These are phyloP conservation scores for Lanmaoa rubissima DNA, from an alignment of 768 basidiomycete genomes.

Conservation along the genomic window DNA sequence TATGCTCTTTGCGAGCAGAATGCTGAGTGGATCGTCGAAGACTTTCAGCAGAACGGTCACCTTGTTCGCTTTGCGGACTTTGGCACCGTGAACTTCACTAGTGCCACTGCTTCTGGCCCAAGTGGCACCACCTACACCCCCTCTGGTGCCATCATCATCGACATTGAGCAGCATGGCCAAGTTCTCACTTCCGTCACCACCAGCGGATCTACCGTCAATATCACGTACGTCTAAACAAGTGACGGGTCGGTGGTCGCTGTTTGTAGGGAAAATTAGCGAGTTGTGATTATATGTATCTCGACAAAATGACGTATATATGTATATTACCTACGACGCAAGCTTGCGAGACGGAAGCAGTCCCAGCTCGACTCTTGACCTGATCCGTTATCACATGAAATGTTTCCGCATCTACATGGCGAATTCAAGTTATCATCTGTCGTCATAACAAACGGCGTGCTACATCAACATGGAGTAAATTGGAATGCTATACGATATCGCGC, in stretches of 20 bases:
- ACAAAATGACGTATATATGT: not conserved
- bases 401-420: not conserved
- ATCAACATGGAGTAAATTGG: not conserved
- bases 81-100: constrained; percentile 17
- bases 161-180: constrained; percentile 8
- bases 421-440: not conserved
- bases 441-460: not conserved
- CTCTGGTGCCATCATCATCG: constrained; percentile 6
- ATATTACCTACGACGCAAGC: not conserved
- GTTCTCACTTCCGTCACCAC: constrained; percentile 14
- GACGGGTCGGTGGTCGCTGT: not conserved
- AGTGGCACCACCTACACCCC: constrained; percentile 6
- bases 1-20: constrained; percentile 15
- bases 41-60: constrained; percentile 1
- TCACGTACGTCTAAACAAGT: constrained; percentile 7
- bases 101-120: constrained; percentile 9
- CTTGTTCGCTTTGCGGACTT: constrained; percentile 19
- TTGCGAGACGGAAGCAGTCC: not conserved
- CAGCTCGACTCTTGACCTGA: not conserved
- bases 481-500: not conserved
- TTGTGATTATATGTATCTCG: not conserved
- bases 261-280: not conserved
- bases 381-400: too few relatives aligned
- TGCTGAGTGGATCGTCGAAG: constrained; percentile 27
- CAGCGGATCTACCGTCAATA: not conserved